These are phyloP conservation scores for Annulohypoxylon moriforme DNA, from an alignment of 495 filamentous ascomycete genomes.

Conservation along the genomic window DNA sequence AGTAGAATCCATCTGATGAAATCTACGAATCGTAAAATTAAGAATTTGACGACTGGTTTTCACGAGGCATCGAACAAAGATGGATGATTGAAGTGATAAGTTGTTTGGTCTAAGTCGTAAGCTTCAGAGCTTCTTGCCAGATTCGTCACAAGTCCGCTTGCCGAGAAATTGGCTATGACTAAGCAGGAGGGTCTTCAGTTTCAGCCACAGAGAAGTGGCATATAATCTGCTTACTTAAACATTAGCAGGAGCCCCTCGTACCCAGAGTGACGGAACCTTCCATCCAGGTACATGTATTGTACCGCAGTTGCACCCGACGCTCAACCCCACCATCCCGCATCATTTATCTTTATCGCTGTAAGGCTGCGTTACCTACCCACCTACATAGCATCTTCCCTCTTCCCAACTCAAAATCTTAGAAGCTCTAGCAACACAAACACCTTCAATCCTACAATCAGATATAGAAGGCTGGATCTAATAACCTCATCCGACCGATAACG, in stretches of 20 bases:
- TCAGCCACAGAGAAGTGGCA: conserved; percentile 22
- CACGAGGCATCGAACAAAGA: neutral
- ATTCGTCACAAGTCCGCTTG: conserved; percentile 37
- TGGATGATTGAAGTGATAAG: neutral
- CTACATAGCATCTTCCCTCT: neutral
- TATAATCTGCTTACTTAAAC: neutral
- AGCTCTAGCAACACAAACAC: neutral
- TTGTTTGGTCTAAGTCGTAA: conserved; percentile 18
- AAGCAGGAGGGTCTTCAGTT: conserved; percentile 17
- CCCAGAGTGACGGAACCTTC: conserved; percentile 5
- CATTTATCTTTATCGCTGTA: conserved; percentile 20
- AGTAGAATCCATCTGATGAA: conserved; percentile 43
- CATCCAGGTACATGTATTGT: conserved; percentile 6
- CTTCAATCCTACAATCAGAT: neutral
- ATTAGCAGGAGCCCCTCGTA: neutral
- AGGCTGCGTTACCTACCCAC: conserved; percentile 14
- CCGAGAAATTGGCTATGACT: conserved; percentile 20
- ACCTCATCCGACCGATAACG: neutral
- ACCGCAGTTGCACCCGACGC: neutral
- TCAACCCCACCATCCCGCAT: conserved; percentile 40
- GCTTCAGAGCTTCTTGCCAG: conserved; percentile 45
- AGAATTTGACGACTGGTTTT: neutral
- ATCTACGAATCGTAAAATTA: neutral
- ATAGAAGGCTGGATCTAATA: neutral
- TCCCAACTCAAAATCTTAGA: neutral